phyloP scores from a whole-genome alignment of 306 rosid genomes.

The Rosa chinensis region DNA sequence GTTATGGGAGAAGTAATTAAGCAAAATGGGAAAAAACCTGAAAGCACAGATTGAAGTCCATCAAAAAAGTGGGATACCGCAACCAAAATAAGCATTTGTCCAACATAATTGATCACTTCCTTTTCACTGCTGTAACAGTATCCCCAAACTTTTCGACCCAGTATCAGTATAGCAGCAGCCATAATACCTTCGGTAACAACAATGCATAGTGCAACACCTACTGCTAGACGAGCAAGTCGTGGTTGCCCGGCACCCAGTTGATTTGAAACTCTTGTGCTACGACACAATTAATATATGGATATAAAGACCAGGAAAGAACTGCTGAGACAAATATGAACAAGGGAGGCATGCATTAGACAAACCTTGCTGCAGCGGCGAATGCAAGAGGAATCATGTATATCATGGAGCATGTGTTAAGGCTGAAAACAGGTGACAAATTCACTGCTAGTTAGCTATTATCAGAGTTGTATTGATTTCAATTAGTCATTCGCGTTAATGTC shows the following conservation, averaged over 20 bases:
- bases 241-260: constrained; percentile 43
- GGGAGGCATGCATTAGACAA: neutral
- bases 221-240: constrained; percentile 28
- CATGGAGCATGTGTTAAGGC: constrained; percentile 44
- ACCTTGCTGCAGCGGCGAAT: constrained; percentile 40
- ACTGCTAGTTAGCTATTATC: neutral
- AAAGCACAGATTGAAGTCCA: constrained; percentile 44
- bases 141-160: constrained; percentile 47
- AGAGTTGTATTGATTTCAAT: neutral
- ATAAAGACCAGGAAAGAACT: neutral
- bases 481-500: neutral
- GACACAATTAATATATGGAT: neutral
- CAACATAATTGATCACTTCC: constrained; percentile 26
- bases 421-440: neutral
- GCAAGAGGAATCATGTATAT: constrained; percentile 47
- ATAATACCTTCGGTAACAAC: constrained; percentile 37
- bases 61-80: constrained; percentile 44
- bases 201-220: constrained; percentile 22
- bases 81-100: constrained; percentile 35
- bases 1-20: neutral
- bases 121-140: constrained; percentile 37
- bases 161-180: constrained; percentile 26
- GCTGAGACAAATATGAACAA: neutral
- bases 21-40: constrained; percentile 23
- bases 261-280: constrained; percentile 48